These are phyloP conservation scores for Amanita subjunquillea DNA, from an alignment of 768 basidiomycete species.

Conservation along the genomic window DNA sequence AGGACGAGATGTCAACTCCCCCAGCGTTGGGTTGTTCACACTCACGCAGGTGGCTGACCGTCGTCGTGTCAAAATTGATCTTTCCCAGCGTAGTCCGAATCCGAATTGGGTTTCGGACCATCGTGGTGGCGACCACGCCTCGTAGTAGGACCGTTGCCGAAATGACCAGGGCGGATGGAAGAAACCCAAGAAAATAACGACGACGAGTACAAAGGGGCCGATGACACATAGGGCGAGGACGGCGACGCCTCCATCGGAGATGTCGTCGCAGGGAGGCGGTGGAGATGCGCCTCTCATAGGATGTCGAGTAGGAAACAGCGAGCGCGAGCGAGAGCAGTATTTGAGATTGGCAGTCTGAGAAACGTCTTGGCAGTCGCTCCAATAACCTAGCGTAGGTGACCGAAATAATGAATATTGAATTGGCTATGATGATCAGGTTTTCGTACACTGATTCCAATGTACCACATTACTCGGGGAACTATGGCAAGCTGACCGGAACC, in stretches of 20 bases:
- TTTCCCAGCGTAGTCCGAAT: no score
- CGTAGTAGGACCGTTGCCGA: neutral
- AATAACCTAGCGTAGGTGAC: no score
- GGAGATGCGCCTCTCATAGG: neutral
- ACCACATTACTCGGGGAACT: no score
- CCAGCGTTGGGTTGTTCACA: neutral
- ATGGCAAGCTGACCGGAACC: constrained; percentile 7
- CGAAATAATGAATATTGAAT: no score
- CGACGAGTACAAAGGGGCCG: neutral
- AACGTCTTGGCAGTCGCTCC: neutral
- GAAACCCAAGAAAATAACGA: neutral
- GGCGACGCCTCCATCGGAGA: no score
- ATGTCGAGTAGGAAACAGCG: no score
- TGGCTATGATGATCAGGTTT: no score
- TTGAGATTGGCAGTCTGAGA: neutral
- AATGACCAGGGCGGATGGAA: neutral
- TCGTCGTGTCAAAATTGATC: neutral
- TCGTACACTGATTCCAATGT: no score
- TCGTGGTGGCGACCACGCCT: neutral
- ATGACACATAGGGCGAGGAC: no score
- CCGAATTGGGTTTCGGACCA: neutral
- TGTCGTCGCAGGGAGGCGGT: neutral
- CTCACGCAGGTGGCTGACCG: neutral
- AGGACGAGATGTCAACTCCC: neutral
- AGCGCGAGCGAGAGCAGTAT: neutral